phyloP scores from a whole-genome alignment of 2,329 filamentous ascomycete genomes.

The Cercospora berteroae region DNA sequence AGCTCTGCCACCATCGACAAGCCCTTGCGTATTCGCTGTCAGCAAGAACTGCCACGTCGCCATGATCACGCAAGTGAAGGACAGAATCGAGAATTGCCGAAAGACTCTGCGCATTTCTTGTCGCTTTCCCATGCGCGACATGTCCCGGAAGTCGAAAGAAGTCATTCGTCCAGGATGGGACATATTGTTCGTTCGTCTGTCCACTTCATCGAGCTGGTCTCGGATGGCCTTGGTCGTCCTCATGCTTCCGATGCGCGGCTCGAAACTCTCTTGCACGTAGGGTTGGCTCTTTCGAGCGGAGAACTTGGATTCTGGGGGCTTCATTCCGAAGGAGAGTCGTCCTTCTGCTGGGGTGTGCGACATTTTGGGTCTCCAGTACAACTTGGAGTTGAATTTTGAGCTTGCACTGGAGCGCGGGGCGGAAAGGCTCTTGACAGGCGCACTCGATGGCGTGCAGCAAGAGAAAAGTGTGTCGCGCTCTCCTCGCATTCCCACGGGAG shows the following conservation, averaged over 20 bases:
- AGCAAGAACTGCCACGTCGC: conserved; percentile 54
- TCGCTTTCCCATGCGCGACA: conserved; percentile 51
- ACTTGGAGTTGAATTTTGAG: background rate
- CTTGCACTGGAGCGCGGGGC: background rate
- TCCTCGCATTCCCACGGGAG: background rate
- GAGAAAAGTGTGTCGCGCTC: background rate
- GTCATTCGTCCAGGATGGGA: conserved; percentile 20
- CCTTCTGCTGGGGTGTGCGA: background rate
- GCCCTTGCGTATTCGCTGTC: conserved; percentile 33
- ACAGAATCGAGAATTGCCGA: conserved; percentile 49
- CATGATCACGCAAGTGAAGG: conserved; percentile 52
- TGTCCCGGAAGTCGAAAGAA: conserved; percentile 41
- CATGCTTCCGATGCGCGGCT: conserved; percentile 2
- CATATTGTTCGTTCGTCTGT: conserved; percentile 16
- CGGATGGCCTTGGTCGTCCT: background rate
- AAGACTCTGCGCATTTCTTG: conserved; percentile 53
- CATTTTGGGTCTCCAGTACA: background rate
- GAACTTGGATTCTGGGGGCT: conserved; percentile 9
- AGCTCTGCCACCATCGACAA: conserved; percentile 22
- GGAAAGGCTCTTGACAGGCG: background rate
- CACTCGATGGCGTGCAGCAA: background rate
- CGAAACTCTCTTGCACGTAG: conserved; percentile 9
- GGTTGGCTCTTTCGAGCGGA: conserved; percentile 4
- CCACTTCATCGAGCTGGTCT: conserved; percentile 6
- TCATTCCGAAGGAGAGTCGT: background rate